Base-by-base conservation (phyloP, 2,329 filamentous ascomycete species). In the Paecilomyces variotii region DNA sequence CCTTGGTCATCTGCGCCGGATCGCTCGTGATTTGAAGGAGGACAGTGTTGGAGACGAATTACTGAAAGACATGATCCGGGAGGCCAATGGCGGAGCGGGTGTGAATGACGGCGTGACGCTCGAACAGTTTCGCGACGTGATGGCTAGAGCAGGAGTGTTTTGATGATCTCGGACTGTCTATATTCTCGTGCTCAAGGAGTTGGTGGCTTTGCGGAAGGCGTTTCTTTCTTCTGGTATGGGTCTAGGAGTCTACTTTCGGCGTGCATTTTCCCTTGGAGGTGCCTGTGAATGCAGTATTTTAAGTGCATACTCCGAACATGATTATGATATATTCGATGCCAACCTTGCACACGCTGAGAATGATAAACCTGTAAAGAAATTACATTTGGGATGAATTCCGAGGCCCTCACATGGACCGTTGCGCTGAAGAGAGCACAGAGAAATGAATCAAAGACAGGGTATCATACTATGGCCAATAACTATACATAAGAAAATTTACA, bases 1-100 rank as follows among this genome's bases (percentile, higher is more conserved):
- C 1, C 68, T 97, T 28, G 82, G 82, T 14, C 88, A 96, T 75
- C 76, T 99, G 70, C 84, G 85, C 69, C 82, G 88, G 67, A 87
- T 97, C 57, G 91, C 92, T 50, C 85, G 84, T 65, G 84, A 90
- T 66, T 76, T 99, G 67, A 90, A 91, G 74, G 91, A 96, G 75
- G 90, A 87, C 56, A 66, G 62, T 61, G 87, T 96, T 26, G 84
- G 85, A 60, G 94, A 97, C 67, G 87, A 90, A 54, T 76, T 96
- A 69, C 77, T 99, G 69, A 85, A 84, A 76, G 91, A 97, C 78
- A 99, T 99, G 94, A 88, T 99, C 59, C 78, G 91, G 54, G 93
- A 97, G 79, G 94, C 93, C 54, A 97, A 95, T 73, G 90, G 89
- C 2, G 91, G 90, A 1, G 85, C 82, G 3, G 87, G 88, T 14